phyloP scores from a whole-genome alignment of 129 eudicot species.

The Kitagawia praeruptora region DNA sequence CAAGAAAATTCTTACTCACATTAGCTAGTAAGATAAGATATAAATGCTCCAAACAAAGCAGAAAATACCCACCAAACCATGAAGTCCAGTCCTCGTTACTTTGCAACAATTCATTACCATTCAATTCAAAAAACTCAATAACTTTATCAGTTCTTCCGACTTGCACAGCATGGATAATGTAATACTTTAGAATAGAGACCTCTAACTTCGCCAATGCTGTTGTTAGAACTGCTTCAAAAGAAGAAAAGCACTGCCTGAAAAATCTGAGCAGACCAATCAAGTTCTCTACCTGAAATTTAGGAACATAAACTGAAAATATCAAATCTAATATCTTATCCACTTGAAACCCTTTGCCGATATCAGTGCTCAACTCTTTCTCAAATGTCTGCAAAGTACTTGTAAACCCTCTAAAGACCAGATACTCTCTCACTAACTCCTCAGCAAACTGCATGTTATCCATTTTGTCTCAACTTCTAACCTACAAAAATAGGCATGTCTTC shows the following conservation, averaged over 20 bases:
- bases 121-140: slow-evolving; percentile 47
- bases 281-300: slow-evolving; percentile 59
- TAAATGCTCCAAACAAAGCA: slow-evolving; percentile 5
- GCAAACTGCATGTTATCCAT: slow-evolving; percentile 88
- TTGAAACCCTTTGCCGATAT: slow-evolving; percentile 69
- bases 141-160: slow-evolving; percentile 58
- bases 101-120: slow-evolving; percentile 64
- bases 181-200: slow-evolving; percentile 61
- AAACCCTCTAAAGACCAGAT: slow-evolving; percentile 83
- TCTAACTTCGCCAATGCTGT: slow-evolving; percentile 53
- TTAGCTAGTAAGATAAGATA: neutral
- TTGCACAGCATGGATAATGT: slow-evolving; percentile 52
- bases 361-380: slow-evolving; percentile 72
- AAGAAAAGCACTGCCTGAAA: slow-evolving; percentile 63
- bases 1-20: slow-evolving; percentile 12
- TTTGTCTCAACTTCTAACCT: slow-evolving; percentile 11
- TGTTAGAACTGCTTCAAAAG: slow-evolving; percentile 39
- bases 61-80: slow-evolving; percentile 71
- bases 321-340: slow-evolving; percentile 82
- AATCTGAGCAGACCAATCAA: slow-evolving; percentile 56
- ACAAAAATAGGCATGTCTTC: slow-evolving; percentile 9
- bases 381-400: slow-evolving; percentile 68
- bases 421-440: slow-evolving; percentile 83
- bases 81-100: slow-evolving; percentile 64
- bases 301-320: slow-evolving; percentile 68